Conservation (phyloP, 2,329 filamentous ascomycete genomes). For the Ramularia collo-cygni region DNA sequence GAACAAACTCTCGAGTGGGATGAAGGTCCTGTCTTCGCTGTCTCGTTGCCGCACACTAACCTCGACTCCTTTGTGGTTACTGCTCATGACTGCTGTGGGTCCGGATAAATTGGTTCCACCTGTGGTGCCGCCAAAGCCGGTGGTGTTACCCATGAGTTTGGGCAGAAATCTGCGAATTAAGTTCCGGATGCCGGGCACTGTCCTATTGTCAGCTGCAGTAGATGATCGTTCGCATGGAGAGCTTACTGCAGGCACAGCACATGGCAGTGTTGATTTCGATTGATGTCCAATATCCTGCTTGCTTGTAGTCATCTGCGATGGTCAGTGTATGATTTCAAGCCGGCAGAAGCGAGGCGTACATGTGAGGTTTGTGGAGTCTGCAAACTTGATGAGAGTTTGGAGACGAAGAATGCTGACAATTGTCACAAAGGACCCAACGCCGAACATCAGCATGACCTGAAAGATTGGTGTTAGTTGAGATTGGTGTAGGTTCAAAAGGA, state of each 20-base stretch:
- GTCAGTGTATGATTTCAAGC: background rate
- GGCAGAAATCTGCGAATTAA: constrained; percentile 13
- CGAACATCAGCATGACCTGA: constrained; percentile 16
- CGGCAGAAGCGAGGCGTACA: constrained; percentile 2
- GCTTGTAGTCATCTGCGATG: constrained; percentile 15
- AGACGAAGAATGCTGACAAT: constrained; percentile 14
- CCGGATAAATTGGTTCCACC: constrained; percentile 9
- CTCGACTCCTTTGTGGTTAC: constrained; percentile 7
- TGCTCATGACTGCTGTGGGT: constrained; percentile 11
- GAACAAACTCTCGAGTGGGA: constrained; percentile 8
- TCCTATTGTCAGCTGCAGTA: no score
- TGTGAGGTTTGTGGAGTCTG: constrained; percentile 12
- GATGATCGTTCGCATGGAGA: no score
- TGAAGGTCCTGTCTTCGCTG: constrained; percentile 15
- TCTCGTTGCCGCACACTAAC: constrained; percentile 11
- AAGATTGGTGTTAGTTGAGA: no score
- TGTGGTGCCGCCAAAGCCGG: background rate
- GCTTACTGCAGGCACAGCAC: constrained; percentile 12
- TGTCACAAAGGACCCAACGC: constrained; percentile 15
- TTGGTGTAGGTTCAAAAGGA: no score
- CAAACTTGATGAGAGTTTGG: constrained; percentile 12
- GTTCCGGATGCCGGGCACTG: constrained; percentile 15
- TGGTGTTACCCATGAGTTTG: constrained; percentile 9
- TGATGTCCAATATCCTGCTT: constrained; percentile 15
- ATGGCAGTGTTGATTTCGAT: constrained; percentile 15